These are phyloP conservation scores for Boletus patriciae DNA, from an alignment of 768 basidiomycete genomes.

Conservation along the genomic window DNA sequence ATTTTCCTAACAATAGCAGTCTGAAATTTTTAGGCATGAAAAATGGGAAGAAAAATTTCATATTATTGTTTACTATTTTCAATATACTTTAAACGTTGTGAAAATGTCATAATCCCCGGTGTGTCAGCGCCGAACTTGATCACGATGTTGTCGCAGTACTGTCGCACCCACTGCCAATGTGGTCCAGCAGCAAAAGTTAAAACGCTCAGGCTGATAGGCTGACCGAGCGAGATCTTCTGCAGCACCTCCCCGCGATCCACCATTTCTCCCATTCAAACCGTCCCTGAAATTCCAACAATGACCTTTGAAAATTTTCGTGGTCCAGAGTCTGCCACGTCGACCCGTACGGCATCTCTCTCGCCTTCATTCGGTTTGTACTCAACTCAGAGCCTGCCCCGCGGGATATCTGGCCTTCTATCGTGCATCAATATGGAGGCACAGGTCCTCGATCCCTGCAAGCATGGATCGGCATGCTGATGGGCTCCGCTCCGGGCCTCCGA, in stretches of 20 bases:
- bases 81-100: too few relatives aligned
- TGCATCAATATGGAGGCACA: not conserved
- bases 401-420: not conserved
- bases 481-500: too few relatives aligned
- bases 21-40: too few relatives aligned
- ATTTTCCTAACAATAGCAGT: too few relatives aligned
- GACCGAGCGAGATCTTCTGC: not conserved
- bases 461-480: not conserved
- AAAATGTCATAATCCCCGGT: too few relatives aligned
- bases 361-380: not conserved
- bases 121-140: not conserved
- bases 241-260: conserved; percentile 4
- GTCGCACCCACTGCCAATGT: not conserved
- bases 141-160: too few relatives aligned
- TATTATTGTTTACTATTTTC: too few relatives aligned
- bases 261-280: not conserved
- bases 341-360: not conserved
- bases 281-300: not conserved
- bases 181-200: not conserved
- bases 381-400: not conserved
- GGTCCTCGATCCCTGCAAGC: not conserved
- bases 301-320: not conserved
- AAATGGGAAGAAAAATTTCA: too few relatives aligned
- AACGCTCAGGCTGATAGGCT: not conserved
- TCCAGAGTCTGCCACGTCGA: not conserved